Evolutionary conservation across 805 yeast genomes (phyloP).

Genomic region (Candida caryicola): DNA sequence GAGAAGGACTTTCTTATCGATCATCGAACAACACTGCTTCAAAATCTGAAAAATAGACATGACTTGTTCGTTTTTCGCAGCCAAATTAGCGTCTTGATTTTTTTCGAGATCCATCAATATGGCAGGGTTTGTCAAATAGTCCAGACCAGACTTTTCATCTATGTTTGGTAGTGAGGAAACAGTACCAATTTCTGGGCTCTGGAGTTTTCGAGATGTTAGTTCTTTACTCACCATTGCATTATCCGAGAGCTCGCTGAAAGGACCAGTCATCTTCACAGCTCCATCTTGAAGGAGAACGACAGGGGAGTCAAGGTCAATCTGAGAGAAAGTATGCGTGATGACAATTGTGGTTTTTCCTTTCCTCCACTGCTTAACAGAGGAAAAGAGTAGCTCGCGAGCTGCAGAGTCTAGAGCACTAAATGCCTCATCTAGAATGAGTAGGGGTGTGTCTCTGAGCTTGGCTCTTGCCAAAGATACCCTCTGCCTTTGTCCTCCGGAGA

Average conservation of each 20-base stretch:
- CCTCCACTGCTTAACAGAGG: slow-evolving; percentile 58
- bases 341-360: slow-evolving; percentile 69
- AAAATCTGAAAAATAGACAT: slow-evolving; percentile 24
- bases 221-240: not conserved
- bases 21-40: slow-evolving; percentile 19
- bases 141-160: slow-evolving; percentile 3
- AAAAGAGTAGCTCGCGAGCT: slow-evolving; percentile 45
- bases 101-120: slow-evolving; percentile 22
- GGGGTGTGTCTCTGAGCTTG: slow-evolving; percentile 63
- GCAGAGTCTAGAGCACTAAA: slow-evolving; percentile 72
- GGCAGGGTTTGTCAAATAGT: slow-evolving; percentile 21
- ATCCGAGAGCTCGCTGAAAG: slow-evolving; percentile 7
- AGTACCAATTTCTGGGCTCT: not conserved
- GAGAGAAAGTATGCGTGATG: slow-evolving; percentile 72
- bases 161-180: not conserved
- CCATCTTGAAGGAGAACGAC: slow-evolving; percentile 65
- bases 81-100: not conserved
- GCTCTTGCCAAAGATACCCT: slow-evolving; percentile 85
- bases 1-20: slow-evolving; percentile 23
- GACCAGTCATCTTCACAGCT: slow-evolving; percentile 27
- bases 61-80: slow-evolving; percentile 13
- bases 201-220: not conserved
- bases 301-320: slow-evolving; percentile 54
- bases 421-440: slow-evolving; percentile 83
- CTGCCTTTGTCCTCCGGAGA: slow-evolving; percentile 94